phyloP scores from a whole-genome alignment of 345 rosid genomes.

The Citrus medica region DNA sequence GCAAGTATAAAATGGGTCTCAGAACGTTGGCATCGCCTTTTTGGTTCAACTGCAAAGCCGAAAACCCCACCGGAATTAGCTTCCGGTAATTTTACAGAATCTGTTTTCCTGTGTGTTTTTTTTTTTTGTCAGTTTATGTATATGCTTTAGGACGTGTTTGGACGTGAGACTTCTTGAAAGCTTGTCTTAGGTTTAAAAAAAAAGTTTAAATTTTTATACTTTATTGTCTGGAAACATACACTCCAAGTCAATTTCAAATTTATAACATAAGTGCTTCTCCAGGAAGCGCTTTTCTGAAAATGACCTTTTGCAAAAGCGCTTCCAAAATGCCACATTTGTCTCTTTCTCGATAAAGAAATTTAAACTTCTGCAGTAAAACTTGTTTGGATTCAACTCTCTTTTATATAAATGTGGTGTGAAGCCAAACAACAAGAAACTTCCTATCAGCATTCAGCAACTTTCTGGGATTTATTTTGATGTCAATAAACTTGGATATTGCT shows the following conservation, averaged over 20 bases:
- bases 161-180: too few species aligned
- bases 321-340: background rate
- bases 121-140: too few species aligned
- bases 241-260: too few species aligned
- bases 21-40: too few species aligned
- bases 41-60: background rate
- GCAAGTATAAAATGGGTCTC: too few species aligned
- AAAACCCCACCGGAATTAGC: background rate
- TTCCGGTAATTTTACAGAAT: background rate
- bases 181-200: too few species aligned
- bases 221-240: too few species aligned
- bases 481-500: background rate
- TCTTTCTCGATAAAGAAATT: background rate
- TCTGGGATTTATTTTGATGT: conserved; percentile 3
- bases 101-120: background rate
- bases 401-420: background rate
- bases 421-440: conserved; percentile 5
- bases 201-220: too few species aligned
- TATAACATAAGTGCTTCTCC: background rate
- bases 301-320: background rate
- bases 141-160: too few species aligned
- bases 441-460: background rate
- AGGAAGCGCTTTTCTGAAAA: background rate
- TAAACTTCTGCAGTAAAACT: background rate
- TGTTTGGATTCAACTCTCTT: background rate